Base-by-base conservation (phyloP, 2,329 filamentous ascomycete genomes). In the Alternaria sp. region DNA sequence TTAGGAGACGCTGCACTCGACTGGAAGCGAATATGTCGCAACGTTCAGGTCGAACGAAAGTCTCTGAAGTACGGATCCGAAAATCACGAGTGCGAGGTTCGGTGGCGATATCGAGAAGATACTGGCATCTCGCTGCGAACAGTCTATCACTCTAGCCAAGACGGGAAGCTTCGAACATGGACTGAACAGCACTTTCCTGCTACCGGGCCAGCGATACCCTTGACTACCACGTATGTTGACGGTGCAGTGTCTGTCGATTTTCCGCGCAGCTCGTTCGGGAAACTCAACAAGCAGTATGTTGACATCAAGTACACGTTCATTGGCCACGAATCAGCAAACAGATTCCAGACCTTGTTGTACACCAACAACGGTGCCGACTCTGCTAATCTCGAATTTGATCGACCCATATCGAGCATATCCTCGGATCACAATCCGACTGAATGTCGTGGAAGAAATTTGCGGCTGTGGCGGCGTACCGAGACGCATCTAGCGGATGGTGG, bases 331-430 rank as follows among this genome's bases (percentile, higher is more conserved):
- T 55, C 67, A 4, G 68, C 67, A 5, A 30, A 54, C 10, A 70
- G 66, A n/a, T 64, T 78, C 13, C 76, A 77, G 54, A 77, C 73
- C 10, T 57, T 78, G 11, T 65, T 78, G 4, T 78, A 78, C 54
- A 77, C 75, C n/a, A 77, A 75, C 59, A 75, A 77, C 51, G 71
- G 69, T 23, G 66, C 65, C 43, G 72, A 75, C 15, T 45, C 54
- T 21, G 76, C 73, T 9, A 67, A 74, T 15, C 54, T 78, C 11
- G 62, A 75, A 25, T 77, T 68, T 52, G 75, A 78, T 50, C 69
- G 72, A 6, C 68, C 67, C 5, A 61, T 78, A 8, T 5, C 65
- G 3, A 69, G 61, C 1, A 70, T 78, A 12, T 75, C 70, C 1
- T 76, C 73, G 0, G 64, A 76, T 52, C 61, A 75, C 32, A 69